Percentiles rank a stretch among this genome's conserved stretches.
These are phyloP conservation scores for Boletus reticulatus DNA, from an alignment of 768 basidiomycete genomes.

Conservation along the genomic window DNA sequence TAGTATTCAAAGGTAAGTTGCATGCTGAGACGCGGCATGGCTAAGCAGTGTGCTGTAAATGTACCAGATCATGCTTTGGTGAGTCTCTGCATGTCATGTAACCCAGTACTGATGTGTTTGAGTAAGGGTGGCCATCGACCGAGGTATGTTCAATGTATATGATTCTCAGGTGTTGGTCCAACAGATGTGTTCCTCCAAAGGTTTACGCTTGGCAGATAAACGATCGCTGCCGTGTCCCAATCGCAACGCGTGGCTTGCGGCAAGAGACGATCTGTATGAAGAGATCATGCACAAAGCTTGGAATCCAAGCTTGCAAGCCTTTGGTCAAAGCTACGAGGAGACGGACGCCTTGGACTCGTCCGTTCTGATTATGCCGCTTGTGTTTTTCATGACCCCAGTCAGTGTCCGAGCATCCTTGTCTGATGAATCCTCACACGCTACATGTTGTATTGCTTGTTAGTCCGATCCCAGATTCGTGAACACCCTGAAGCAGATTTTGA, in stretches of 20 bases:
- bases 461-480: conserved; percentile 86
- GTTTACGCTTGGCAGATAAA: conserved; percentile 91
- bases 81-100: conserved; percentile 16
- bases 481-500: conserved; percentile 81
- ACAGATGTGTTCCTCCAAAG: conserved; percentile 28
- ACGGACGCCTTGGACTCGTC: conserved; percentile 79
- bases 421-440: background rate
- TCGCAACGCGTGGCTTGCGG: conserved; percentile 65
- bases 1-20: conserved; percentile 75
- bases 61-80: conserved; percentile 86
- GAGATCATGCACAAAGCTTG: conserved; percentile 90
- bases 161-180: background rate
- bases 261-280: conserved; percentile 86
- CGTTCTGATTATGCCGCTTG: conserved; percentile 88
- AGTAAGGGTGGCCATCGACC: conserved; percentile 87
- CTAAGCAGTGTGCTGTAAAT: conserved; percentile 5
- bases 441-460: conserved; percentile 32
- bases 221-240: conserved; percentile 85
- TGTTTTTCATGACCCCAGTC: conserved; percentile 86
- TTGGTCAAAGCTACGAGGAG: conserved; percentile 91
- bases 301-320: conserved; percentile 67
- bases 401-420: conserved; percentile 23
- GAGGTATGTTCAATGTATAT: conserved; percentile 46
- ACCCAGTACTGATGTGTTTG: background rate
- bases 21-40: background rate